Conservation (phyloP, 1,139 yeast species). For the Saccharomyces pastorianus region DNA sequence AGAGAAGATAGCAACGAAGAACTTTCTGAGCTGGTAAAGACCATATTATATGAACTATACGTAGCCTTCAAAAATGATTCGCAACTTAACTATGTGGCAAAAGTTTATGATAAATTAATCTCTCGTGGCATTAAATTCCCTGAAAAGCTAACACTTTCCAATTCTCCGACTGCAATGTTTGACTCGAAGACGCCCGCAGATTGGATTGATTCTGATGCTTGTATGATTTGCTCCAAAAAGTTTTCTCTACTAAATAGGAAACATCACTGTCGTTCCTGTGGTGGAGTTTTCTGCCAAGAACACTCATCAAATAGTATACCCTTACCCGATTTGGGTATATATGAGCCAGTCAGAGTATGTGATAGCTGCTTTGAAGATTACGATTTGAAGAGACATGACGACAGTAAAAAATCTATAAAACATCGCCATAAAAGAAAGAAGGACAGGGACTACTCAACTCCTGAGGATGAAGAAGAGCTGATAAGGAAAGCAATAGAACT, state of each 20-base stretch:
- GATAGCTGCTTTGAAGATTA: slow-evolving; percentile 72
- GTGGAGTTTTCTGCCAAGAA: slow-evolving; percentile 83
- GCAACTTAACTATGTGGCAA: slow-evolving; percentile 58
- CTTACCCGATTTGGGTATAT: slow-evolving; percentile 77
- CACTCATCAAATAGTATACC: slow-evolving; percentile 68
- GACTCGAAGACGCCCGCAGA: slow-evolving; percentile 95
- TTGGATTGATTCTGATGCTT: slow-evolving; percentile 92
- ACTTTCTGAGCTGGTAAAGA: slow-evolving; percentile 55
- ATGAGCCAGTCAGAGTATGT: slow-evolving; percentile 86
- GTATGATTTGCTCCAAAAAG: slow-evolving; percentile 84
- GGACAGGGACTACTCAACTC: slow-evolving; percentile 4
- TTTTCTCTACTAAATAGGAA: slow-evolving; percentile 81
- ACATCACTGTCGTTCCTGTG: slow-evolving; percentile 96
- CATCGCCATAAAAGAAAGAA: slow-evolving; percentile 18
- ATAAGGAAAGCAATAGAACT: slow-evolving; percentile 69
- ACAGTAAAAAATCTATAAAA: slow-evolving; percentile 27
- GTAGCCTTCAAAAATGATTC: slow-evolving; percentile 61
- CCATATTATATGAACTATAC: slow-evolving; percentile 70
- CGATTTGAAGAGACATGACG: slow-evolving; percentile 31
- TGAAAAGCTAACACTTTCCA: slow-evolving; percentile 34
- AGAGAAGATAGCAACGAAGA: slow-evolving; percentile 37
- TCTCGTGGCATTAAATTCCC: slow-evolving; percentile 68
- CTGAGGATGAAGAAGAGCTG: slow-evolving; percentile 62
- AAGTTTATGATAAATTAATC: slow-evolving; percentile 51
- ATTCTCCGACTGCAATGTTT: slow-evolving; percentile 37